Base-by-base conservation (phyloP, 768 basidiomycete species). In the Pleurotus cornucopiae region DNA sequence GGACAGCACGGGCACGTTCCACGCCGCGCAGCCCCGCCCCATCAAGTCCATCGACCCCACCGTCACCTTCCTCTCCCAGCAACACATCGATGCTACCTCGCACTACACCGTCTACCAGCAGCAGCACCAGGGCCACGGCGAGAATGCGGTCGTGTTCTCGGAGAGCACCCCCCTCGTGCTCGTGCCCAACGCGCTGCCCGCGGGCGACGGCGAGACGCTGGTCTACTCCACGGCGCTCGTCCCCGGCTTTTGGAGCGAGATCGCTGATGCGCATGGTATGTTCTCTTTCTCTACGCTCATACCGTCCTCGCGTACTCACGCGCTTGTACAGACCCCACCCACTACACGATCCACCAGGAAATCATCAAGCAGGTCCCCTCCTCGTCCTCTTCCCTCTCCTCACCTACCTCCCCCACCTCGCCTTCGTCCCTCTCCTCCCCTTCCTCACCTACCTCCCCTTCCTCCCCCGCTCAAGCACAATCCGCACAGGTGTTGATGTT, bases 341-440 rank as follows among this genome's bases (percentile, higher is more conserved):
- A 77, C 55, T 89, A 80, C 67, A 81, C 78, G 2, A 86, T 90
- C 63, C 69, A 82, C 43, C 88, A 90, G 64, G 81, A 85, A 49
- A 82, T 90, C 46, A n/a, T 53, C 43, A 21, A 39, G 73, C 55
- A 70, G 73, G 44, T 65, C 70, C 34, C 61, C 62, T 21, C 62
- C 73, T 25, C 64, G 61, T 45, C 66, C 18, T 59, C 64, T 5
- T 59, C 68, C 21, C 11, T 4, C 7, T 3, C 30, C 30, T 11
- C 30, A 1, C 30, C 7, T 4, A 9, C 30, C 7, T 34, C 30
- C 30, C 30, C 11, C 30, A 4, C 30, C 9, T 34, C 30, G 9
- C 46, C 66, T 70, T 26, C 61, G 61, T 23, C 62, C 72, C 23
- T 64, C 61, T 48, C 67, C 18, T 59, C 64, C 3, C 58, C 68